Evolutionary conservation across 441 rosid species (phyloP).

Genomic region (Mallotus japonicus): DNA sequence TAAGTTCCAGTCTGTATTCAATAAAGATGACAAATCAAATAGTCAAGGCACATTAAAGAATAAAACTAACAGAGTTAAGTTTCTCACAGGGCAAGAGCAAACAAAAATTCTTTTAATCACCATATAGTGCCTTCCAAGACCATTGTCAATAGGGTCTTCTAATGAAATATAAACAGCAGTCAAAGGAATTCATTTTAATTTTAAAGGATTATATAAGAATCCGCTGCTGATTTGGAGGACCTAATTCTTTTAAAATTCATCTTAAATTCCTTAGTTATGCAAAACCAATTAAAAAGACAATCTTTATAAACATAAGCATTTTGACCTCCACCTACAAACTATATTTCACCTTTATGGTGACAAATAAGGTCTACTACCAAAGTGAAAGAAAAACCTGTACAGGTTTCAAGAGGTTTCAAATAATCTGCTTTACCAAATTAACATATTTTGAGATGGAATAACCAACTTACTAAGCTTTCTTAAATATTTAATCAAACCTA

Average conservation of each 20-base stretch:
- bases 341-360: background rate
- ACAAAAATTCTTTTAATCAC: constrained; percentile 9
- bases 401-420: background rate
- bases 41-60: background rate
- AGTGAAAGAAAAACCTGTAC: background rate
- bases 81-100: constrained; percentile 23
- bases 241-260: background rate
- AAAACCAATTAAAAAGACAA: too few species aligned
- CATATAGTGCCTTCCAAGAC: background rate
- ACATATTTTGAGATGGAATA: too few species aligned
- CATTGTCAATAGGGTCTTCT: background rate
- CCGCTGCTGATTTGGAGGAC: background rate
- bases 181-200: too few species aligned
- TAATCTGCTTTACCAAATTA: too few species aligned
- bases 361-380: background rate
- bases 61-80: background rate
- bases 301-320: background rate
- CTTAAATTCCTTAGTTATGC: background rate
- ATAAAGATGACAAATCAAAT: background rate
- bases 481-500: background rate
- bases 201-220: background rate
- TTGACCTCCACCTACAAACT: background rate
- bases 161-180: background rate
- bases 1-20: constrained; percentile 3
- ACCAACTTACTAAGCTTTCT: background rate